A percentile compares a stretch with the other conserved stretches of the same genome.
Evolutionary conservation across 1,284 basidiomycete species (phyloP).

Genomic region (Gymnopus androsaceus): DNA sequence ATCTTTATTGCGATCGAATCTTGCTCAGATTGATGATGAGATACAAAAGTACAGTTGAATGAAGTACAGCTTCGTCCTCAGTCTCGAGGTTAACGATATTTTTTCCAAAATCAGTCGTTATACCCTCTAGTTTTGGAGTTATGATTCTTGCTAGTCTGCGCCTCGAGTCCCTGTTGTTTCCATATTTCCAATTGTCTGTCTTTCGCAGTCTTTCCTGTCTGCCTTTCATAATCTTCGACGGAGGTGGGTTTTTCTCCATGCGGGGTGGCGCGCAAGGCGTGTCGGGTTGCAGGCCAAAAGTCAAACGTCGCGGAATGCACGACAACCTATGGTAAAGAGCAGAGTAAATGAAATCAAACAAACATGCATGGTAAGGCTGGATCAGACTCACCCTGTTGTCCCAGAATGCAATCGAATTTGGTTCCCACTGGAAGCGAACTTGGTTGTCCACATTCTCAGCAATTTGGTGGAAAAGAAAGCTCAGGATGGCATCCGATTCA

Average conservation of each 20-base stretch:
- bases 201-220: slow-evolving; percentile 62
- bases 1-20: no score
- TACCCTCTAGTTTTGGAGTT: slow-evolving; percentile 52
- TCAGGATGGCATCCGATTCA: slow-evolving; percentile 73
- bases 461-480: slow-evolving; percentile 73
- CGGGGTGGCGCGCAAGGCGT: slow-evolving; percentile 81
- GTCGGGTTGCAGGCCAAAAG: slow-evolving; percentile 73
- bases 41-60: no score
- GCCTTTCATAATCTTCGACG: slow-evolving; percentile 72
- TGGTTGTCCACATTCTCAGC: slow-evolving; percentile 70
- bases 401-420: slow-evolving; percentile 71
- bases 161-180: slow-evolving; percentile 54
- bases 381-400: slow-evolving; percentile 62
- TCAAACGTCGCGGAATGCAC: slow-evolving; percentile 79
- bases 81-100: no score
- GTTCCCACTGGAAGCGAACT: slow-evolving; percentile 72
- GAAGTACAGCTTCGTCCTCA: no score
- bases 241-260: slow-evolving; percentile 76
- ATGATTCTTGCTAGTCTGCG: slow-evolving; percentile 24
- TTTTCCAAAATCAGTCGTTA: slow-evolving; percentile 54
- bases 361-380: not conserved
- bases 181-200: slow-evolving; percentile 68
- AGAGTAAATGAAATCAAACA: not conserved
- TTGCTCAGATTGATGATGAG: no score
- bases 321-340: slow-evolving; percentile 55